Conservation (phyloP, 2,329 filamentous ascomycete genomes). For the Knoxdaviesia capensis region DNA sequence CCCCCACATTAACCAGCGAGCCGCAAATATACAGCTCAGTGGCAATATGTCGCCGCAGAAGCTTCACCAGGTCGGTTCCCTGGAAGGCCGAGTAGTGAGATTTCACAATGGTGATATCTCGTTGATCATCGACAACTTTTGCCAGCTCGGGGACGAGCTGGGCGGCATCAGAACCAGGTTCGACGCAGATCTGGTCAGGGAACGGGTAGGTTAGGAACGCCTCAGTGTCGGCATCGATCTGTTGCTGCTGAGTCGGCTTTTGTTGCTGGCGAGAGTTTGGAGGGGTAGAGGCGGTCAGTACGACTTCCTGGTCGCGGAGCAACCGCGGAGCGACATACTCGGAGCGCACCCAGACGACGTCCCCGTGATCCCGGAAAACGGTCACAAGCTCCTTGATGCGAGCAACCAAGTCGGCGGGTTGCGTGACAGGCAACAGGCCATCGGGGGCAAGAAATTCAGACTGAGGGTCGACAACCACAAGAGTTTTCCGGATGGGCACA, state of each 20-base stretch:
- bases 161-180: slow-evolving; percentile 21
- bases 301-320: slow-evolving; percentile 28
- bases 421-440: slow-evolving; percentile 45
- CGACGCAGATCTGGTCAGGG: slow-evolving; percentile 19
- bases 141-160: slow-evolving; percentile 23
- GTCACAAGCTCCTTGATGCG: slow-evolving; percentile 45
- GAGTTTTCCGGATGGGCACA: slow-evolving; percentile 41
- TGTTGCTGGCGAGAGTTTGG: slow-evolving; percentile 2
- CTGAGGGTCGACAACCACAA: slow-evolving; percentile 74
- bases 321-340: slow-evolving; percentile 45
- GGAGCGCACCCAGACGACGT: slow-evolving; percentile 72
- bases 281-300: slow-evolving; percentile 17
- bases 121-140: slow-evolving; percentile 21
- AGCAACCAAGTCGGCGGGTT: slow-evolving; percentile 44
- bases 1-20: slow-evolving; percentile 66
- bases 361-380: slow-evolving; percentile 49
- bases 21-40: slow-evolving; percentile 84
- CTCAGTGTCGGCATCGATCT: slow-evolving; percentile 14
- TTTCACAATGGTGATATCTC: slow-evolving; percentile 40
- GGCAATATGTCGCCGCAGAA: slow-evolving; percentile 68
- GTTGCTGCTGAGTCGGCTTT: background rate
- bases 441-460: slow-evolving; percentile 63
- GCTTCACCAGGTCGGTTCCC: slow-evolving; percentile 49
- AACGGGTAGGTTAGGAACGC: slow-evolving; percentile 22
- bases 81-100: slow-evolving; percentile 77